Conservation (phyloP, 2,329 filamentous ascomycete species). For the Rutstroemia sydowiana region DNA sequence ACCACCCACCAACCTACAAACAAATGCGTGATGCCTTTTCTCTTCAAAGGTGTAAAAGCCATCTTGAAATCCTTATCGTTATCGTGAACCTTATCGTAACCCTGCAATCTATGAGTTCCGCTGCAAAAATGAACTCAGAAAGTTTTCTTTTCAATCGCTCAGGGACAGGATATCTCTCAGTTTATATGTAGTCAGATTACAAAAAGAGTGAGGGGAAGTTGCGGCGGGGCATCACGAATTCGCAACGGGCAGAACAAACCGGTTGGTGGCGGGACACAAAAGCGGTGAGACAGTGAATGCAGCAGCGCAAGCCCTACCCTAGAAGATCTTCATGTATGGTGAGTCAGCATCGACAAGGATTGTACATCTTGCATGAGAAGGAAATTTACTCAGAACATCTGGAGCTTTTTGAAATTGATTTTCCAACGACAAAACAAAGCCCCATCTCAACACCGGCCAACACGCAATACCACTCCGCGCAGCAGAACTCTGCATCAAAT, state of each 20-base stretch:
- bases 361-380: too few relatives aligned
- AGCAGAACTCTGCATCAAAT: too few relatives aligned
- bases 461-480: not conserved
- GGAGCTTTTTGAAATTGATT: too few relatives aligned
- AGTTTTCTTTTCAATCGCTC: too few relatives aligned
- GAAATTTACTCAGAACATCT: too few relatives aligned
- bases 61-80: not conserved
- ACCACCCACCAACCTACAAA: conserved; percentile 12
- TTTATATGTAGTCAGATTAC: not conserved
- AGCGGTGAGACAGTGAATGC: too few relatives aligned
- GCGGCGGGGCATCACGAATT: not conserved
- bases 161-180: too few relatives aligned
- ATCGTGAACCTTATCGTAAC: not conserved
- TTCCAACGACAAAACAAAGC: not conserved
- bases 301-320: too few relatives aligned
- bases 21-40: conserved; percentile 14
- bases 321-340: too few relatives aligned
- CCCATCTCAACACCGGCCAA: not conserved
- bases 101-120: not conserved
- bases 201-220: not conserved
- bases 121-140: not conserved
- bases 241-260: not conserved
- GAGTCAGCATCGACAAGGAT: too few relatives aligned
- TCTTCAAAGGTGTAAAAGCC: not conserved
- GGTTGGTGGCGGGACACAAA: not conserved